Percentiles rank a stretch among this genome's conserved stretches.
phyloP scores from a whole-genome alignment of 257 asterid genomes.

The Petunia axillaris region DNA sequence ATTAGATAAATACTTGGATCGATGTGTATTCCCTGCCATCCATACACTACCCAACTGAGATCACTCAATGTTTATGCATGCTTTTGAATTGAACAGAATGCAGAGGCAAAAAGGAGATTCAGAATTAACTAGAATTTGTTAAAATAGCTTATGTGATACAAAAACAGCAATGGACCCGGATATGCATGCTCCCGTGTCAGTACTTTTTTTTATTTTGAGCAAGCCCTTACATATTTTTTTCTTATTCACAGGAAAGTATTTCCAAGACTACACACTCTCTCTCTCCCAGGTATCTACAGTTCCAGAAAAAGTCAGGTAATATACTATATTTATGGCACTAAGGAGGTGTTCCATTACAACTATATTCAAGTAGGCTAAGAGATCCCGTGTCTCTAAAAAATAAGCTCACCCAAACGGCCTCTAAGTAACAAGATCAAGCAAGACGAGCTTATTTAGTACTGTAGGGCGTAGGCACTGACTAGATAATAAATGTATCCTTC shows the following conservation, averaged over 20 bases:
- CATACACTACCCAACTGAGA: slow-evolving; percentile 19
- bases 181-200: not conserved
- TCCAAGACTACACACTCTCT: not conserved
- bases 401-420: no score
- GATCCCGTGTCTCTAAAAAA: not conserved
- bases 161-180: not conserved
- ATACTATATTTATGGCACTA: not conserved
- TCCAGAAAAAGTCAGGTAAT: slow-evolving; percentile 12
- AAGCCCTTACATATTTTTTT: not conserved
- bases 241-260: not conserved
- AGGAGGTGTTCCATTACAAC: not conserved
- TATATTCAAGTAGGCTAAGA: not conserved
- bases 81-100: not conserved
- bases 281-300: not conserved
- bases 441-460: not conserved
- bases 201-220: not conserved
- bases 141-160: not conserved
- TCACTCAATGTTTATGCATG: slow-evolving; percentile 18
- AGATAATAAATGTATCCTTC: no score
- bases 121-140: not conserved
- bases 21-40: slow-evolving; percentile 93
- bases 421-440: not conserved
- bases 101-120: slow-evolving; percentile 10
- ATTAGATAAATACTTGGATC: slow-evolving; percentile 96
- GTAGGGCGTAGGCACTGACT: no score